phyloP scores from a whole-genome alignment of 179 eudicot species.

The Beta lomatogona region DNA sequence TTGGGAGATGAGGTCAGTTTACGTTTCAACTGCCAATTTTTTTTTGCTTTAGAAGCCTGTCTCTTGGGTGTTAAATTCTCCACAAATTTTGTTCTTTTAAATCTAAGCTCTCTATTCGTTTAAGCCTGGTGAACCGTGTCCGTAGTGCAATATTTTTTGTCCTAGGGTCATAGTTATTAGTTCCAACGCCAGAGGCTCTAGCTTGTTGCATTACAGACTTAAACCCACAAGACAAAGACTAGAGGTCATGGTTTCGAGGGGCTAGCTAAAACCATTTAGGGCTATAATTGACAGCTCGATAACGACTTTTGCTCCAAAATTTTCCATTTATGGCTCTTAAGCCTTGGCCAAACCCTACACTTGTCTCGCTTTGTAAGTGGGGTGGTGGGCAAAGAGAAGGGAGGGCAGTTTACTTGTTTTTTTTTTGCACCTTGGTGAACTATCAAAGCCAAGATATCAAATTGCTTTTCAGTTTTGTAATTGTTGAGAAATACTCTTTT shows the following conservation, averaged over 20 bases:
- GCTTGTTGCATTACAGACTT: background rate
- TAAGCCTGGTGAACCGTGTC: background rate
- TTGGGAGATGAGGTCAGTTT: constrained; percentile 87
- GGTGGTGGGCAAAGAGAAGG: background rate
- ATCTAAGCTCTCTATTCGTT: background rate
- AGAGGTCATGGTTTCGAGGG: background rate
- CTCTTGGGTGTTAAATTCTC: background rate
- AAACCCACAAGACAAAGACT: background rate
- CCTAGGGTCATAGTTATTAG: background rate
- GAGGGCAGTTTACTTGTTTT: background rate
- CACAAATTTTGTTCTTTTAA: background rate
- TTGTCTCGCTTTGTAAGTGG: no score
- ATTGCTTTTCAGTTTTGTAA: background rate
- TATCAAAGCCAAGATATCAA: background rate
- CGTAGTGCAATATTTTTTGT: background rate
- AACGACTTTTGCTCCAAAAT: background rate
- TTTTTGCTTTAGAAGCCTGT: background rate
- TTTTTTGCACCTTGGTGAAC: background rate
- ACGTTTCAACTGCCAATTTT: constrained; percentile 7
- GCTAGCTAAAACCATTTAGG: background rate
- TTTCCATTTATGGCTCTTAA: background rate
- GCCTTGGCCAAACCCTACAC: background rate
- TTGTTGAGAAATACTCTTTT: constrained; percentile 5
- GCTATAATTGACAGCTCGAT: background rate
- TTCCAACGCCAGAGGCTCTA: background rate